phyloP scores from a whole-genome alignment of 352 stramenopile genomes.

The Peronosclerospora sorghi region DNA sequence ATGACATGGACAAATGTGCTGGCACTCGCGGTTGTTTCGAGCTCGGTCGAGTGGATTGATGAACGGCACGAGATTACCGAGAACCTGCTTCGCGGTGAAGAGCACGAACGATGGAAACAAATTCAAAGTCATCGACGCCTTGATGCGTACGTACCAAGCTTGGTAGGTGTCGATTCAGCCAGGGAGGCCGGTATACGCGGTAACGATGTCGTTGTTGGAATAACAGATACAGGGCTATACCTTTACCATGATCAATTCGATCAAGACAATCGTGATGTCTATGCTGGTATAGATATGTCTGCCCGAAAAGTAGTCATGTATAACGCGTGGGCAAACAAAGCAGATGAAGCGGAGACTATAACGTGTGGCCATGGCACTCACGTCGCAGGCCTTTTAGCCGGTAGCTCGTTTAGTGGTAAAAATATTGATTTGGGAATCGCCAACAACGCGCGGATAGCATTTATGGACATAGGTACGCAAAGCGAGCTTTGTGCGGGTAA shows the following conservation, averaged over 20 bases:
- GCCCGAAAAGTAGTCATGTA: conserved; percentile 74
- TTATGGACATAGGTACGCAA: conserved; percentile 84
- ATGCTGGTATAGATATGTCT: conserved; percentile 20
- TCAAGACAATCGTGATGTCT: conserved; percentile 45
- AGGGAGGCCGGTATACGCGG: conserved; percentile 51
- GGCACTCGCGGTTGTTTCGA: conserved; percentile 33
- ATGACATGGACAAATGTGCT: conserved; percentile 49
- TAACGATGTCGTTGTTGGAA: conserved; percentile 63
- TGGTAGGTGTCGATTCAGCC: conserved; percentile 56
- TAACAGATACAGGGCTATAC: conserved; percentile 75
- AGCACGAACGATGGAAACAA: conserved; percentile 13
- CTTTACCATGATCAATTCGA: conserved; percentile 79
- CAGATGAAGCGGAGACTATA: conserved; percentile 53
- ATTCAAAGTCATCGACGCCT: conserved; percentile 32
- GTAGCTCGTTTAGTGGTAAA: conserved; percentile 56
- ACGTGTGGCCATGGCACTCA: conserved; percentile 84
- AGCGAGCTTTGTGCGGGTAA: conserved; percentile 32
- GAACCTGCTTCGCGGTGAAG: conserved; percentile 21
- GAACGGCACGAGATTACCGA: conserved; percentile 24
- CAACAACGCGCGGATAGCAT: conserved; percentile 70
- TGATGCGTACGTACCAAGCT: conserved; percentile 43
- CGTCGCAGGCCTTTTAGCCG: conserved; percentile 68
- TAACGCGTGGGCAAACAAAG: conserved; percentile 56
- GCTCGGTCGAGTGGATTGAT: conserved; percentile 57
- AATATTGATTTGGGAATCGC: conserved; percentile 60